Conservation (phyloP, 1,284 basidiomycete species). For the Omphalotus olearius region DNA sequence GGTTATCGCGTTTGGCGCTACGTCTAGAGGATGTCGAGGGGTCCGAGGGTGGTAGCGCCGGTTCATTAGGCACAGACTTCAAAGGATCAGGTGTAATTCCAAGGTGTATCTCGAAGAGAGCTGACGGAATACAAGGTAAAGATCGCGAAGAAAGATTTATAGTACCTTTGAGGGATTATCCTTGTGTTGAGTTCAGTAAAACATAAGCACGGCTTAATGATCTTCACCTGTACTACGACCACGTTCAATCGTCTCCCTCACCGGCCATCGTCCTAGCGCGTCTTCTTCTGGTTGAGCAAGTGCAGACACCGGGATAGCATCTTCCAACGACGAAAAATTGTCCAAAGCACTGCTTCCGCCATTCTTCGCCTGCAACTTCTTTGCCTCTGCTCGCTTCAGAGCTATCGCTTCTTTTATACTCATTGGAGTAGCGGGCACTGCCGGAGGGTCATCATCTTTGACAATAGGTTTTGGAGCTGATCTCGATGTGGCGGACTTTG, state of each 20-base stretch:
- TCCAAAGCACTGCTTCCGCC: slow-evolving; percentile 23
- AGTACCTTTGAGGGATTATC: slow-evolving; percentile 44
- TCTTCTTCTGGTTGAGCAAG: slow-evolving; percentile 41
- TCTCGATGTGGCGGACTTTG: slow-evolving; percentile 9
- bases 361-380: slow-evolving; percentile 64
- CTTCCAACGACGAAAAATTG: slow-evolving; percentile 43
- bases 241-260: slow-evolving; percentile 72
- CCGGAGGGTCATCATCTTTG: slow-evolving; percentile 6
- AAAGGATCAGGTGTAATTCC: slow-evolving; percentile 63
- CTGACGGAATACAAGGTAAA: slow-evolving; percentile 67
- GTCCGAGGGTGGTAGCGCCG: slow-evolving; percentile 43
- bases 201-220: slow-evolving; percentile 24
- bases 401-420: slow-evolving; percentile 15
- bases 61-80: slow-evolving; percentile 59
- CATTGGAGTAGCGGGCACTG: slow-evolving; percentile 1
- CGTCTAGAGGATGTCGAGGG: slow-evolving; percentile 25
- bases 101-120: slow-evolving; percentile 75
- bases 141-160: slow-evolving; percentile 71
- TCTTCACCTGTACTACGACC: slow-evolving; percentile 67
- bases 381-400: slow-evolving; percentile 53
- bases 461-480: slow-evolving; percentile 1
- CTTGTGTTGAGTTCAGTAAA: slow-evolving; percentile 40
- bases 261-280: slow-evolving; percentile 61
- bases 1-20: slow-evolving; percentile 35
- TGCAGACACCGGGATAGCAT: slow-evolving; percentile 36